A percentile compares a stretch with the other conserved stretches of the same genome.
Evolutionary conservation across 176 grass and related monocot species (phyloP).

Genomic region (Puya raimondii): DNA sequence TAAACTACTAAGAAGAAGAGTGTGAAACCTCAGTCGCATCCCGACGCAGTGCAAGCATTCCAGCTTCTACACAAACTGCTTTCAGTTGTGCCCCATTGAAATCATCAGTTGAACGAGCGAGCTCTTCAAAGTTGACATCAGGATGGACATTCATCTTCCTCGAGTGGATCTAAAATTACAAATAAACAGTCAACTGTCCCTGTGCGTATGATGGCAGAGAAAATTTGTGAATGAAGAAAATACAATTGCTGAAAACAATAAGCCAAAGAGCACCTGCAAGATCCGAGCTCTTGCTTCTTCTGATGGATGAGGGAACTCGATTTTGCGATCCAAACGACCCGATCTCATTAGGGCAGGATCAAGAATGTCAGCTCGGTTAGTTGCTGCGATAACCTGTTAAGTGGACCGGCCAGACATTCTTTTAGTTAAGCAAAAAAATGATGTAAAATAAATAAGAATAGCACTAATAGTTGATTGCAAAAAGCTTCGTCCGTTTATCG

Average conservation of each 20-base stretch:
- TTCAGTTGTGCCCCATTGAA: slow-evolving; percentile 93
- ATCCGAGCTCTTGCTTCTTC: slow-evolving; percentile 94
- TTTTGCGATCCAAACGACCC: slow-evolving; percentile 93
- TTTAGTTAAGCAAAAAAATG: too few species aligned
- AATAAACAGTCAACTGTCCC: not conserved
- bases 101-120: slow-evolving; percentile 80
- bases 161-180: slow-evolving; percentile 59
- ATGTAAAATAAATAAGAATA: too few species aligned
- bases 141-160: slow-evolving; percentile 94
- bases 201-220: not conserved
- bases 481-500: too few species aligned
- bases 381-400: slow-evolving; percentile 80
- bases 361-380: slow-evolving; percentile 86
- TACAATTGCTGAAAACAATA: not conserved
- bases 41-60: slow-evolving; percentile 81
- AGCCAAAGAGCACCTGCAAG: slow-evolving; percentile 47
- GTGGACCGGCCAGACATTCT: not conserved
- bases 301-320: slow-evolving; percentile 83
- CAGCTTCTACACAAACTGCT: slow-evolving; percentile 95
- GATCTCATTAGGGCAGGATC: slow-evolving; percentile 92
- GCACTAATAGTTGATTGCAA: too few species aligned
- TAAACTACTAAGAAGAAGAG: not conserved
- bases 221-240: not conserved
- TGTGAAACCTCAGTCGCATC: slow-evolving; percentile 77
- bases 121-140: slow-evolving; percentile 94